Percentiles rank a stretch among this genome's conserved stretches.
Conservation (phyloP, 2,329 filamentous ascomycete species). For the Diaporthe capsici region DNA sequence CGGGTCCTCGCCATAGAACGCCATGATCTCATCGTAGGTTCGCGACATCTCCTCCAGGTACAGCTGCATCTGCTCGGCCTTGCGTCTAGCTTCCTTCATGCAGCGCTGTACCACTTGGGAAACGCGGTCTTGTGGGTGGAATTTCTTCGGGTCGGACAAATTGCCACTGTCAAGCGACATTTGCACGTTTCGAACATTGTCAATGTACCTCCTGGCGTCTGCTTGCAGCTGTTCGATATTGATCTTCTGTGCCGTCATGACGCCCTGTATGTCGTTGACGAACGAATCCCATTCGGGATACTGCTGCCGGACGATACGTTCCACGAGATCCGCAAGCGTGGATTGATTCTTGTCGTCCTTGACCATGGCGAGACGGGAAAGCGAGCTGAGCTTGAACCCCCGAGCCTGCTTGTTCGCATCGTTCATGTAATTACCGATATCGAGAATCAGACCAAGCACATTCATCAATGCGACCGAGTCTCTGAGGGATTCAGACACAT, state of each 20-base stretch:
- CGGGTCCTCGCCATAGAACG: conserved; percentile 95
- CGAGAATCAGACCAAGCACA: conserved; percentile 93
- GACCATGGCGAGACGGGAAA: conserved; percentile 94
- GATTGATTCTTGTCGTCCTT: conserved; percentile 99
- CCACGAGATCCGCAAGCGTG: conserved; percentile 94
- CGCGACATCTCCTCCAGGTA: conserved; percentile 94
- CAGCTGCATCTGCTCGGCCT: conserved; percentile 94
- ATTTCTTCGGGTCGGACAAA: conserved; percentile 95
- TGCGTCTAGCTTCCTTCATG: conserved; percentile 97
- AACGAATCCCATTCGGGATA: conserved; percentile 97
- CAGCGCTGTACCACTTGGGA: conserved; percentile 89
- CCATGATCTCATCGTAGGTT: conserved; percentile 95
- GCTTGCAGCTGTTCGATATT: conserved; percentile 92
- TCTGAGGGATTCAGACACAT: conserved; percentile 88
- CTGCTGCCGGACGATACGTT: conserved; percentile 95
- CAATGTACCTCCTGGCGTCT: conserved; percentile 93
- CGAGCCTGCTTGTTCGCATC: conserved; percentile 98
- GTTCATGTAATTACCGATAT: conserved; percentile 99
- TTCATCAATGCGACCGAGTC: conserved; percentile 97
- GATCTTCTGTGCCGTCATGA: conserved; percentile 86
- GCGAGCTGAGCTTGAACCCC: conserved; percentile 97
- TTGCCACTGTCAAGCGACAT: conserved; percentile 93
- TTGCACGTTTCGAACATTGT: conserved; percentile 95
- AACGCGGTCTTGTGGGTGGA: conserved; percentile 97
- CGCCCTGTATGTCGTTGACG: conserved; percentile 84